Evolutionary conservation across 805 yeast genomes (phyloP).

Genomic region (Cyberlindnera maritima): DNA sequence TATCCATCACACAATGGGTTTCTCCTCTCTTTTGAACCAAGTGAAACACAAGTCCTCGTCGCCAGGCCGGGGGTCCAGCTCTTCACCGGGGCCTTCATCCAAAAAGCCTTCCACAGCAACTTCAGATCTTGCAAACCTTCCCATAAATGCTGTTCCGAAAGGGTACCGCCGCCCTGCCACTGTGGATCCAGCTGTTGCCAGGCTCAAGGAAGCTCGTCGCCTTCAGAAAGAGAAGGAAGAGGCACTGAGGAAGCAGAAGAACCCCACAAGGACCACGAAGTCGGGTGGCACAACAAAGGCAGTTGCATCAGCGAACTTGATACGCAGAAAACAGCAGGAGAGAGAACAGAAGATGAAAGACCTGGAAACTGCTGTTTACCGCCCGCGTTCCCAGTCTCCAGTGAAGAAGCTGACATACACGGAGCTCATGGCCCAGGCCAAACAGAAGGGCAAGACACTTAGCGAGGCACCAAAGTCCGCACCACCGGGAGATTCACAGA

Average conservation of each 20-base stretch:
- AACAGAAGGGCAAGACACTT: constrained; percentile 31
- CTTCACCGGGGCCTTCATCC: background rate
- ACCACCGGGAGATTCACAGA: constrained; percentile 12
- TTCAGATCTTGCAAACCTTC: background rate
- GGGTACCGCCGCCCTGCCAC: constrained; percentile 21
- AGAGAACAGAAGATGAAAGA: constrained; percentile 6
- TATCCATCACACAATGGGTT: constrained; percentile 14
- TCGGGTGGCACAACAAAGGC: background rate
- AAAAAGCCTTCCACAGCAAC: background rate
- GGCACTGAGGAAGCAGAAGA: constrained; percentile 4
- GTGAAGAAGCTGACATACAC: constrained; percentile 48
- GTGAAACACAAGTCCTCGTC: constrained; percentile 17
- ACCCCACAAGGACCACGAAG: constrained; percentile 3
- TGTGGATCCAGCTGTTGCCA: constrained; percentile 68
- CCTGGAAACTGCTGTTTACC: background rate
- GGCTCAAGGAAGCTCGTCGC: constrained; percentile 64
- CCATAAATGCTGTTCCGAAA: constrained; percentile 9
- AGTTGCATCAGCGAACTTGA: constrained; percentile 16
- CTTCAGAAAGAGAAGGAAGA: constrained; percentile 43
- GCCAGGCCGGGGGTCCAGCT: background rate
- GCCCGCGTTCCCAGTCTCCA: constrained; percentile 15
- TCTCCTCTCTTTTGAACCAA: constrained; percentile 20
- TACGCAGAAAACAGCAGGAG: constrained; percentile 5
- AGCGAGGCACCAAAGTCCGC: constrained; percentile 19
- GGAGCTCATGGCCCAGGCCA: constrained; percentile 58